Evolutionary conservation across 2,329 filamentous ascomycete genomes (phyloP).

Genomic region (Aspergillus sp.): DNA sequence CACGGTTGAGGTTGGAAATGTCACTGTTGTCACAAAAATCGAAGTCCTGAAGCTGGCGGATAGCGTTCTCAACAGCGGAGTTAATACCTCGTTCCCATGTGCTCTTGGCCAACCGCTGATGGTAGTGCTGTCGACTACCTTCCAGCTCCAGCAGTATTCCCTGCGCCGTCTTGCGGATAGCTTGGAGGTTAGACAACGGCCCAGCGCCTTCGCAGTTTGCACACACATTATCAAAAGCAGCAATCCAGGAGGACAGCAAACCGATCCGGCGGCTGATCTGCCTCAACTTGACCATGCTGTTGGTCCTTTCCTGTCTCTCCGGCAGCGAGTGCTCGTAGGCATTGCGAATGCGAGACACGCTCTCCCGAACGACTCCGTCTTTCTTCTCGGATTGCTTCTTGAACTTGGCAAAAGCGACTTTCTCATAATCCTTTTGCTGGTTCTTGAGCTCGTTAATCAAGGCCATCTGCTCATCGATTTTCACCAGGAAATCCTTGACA

Average conservation of each 20-base stretch:
- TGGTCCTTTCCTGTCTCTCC: constrained; percentile 71
- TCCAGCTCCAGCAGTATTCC: constrained; percentile 86
- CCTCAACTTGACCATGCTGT: constrained; percentile 71
- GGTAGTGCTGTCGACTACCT: constrained; percentile 79
- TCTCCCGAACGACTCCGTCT: constrained; percentile 66
- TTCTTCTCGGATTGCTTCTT: constrained; percentile 83
- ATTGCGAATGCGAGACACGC: constrained; percentile 65
- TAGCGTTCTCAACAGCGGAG: constrained; percentile 75
- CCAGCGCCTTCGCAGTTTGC: constrained; percentile 58
- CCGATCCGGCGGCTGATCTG: constrained; percentile 77
- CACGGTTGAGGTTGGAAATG: constrained; percentile 62
- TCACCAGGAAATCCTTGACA: constrained; percentile 97
- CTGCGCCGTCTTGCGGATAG: constrained; percentile 79
- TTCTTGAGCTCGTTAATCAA: constrained; percentile 91
- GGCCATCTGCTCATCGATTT: constrained; percentile 98
- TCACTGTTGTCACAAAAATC: constrained; percentile 61
- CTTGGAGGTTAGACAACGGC: constrained; percentile 56
- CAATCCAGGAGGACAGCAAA: constrained; percentile 84
- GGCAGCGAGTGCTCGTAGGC: constrained; percentile 73
- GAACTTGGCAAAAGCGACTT: constrained; percentile 75
- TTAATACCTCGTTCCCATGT: constrained; percentile 86
- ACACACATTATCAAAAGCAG: constrained; percentile 77
- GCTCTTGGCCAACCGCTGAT: constrained; percentile 69
- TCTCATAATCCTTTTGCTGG: constrained; percentile 83
- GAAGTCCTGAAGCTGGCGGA: constrained; percentile 67